phyloP scores from a whole-genome alignment of 768 basidiomycete species.

The Daedaleopsis nitida region DNA sequence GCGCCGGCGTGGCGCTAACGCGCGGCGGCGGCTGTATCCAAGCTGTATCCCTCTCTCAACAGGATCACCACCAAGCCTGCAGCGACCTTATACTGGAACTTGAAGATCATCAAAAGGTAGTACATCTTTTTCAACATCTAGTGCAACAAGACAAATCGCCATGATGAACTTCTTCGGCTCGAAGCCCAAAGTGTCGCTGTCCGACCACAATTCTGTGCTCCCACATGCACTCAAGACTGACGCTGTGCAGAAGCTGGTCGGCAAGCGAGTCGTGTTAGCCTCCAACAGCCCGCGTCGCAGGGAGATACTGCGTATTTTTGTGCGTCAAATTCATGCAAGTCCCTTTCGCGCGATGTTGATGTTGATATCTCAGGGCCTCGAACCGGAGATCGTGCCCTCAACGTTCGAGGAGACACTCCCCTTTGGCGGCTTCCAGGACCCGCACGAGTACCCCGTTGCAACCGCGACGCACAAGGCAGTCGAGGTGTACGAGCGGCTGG shows the following conservation, averaged over 20 bases:
- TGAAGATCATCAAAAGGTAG: background rate
- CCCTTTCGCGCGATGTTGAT: background rate
- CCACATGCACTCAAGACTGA: conserved; percentile 65
- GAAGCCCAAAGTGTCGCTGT: conserved; percentile 23
- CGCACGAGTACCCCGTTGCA: conserved; percentile 74
- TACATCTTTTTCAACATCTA: background rate
- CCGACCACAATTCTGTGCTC: conserved; percentile 54
- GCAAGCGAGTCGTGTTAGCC: conserved; percentile 82
- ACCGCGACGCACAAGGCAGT: conserved; percentile 81
- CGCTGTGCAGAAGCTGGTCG: conserved; percentile 63
- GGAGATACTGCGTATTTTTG: conserved; percentile 79
- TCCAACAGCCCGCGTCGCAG: conserved; percentile 84
- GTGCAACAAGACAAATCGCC: background rate
- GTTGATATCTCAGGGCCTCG: conserved; percentile 49
- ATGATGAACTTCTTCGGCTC: conserved; percentile 29
- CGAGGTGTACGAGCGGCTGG: conserved; percentile 86
- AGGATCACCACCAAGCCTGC: no score
- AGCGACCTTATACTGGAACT: no score
- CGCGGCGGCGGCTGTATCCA: background rate
- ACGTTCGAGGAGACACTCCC: conserved; percentile 81
- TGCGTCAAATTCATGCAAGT: conserved; percentile 40
- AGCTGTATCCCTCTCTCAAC: no score
- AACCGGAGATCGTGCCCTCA: conserved; percentile 73
- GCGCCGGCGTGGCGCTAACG: background rate
- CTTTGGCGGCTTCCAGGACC: conserved; percentile 64